These are phyloP conservation scores for Alternaria gansuensis DNA, from an alignment of 2,329 filamentous ascomycete genomes.

Conservation along the genomic window DNA sequence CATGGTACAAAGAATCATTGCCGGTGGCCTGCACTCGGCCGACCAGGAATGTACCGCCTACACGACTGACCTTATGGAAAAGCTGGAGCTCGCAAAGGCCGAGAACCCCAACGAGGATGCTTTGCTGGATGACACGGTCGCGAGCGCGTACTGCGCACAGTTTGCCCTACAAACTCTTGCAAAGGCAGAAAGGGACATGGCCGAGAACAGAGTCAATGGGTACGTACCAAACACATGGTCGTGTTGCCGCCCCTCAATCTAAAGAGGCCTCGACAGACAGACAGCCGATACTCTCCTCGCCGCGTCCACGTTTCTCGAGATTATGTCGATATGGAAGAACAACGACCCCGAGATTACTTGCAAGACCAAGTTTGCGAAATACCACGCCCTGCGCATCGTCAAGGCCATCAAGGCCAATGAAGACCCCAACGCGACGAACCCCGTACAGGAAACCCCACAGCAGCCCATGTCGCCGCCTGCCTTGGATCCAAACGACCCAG, in stretches of 20 bases:
- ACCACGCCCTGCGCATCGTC: slow-evolving; percentile 88
- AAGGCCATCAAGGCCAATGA: slow-evolving; percentile 90
- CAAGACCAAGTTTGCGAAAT: slow-evolving; percentile 97
- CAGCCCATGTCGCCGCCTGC: slow-evolving; percentile 50
- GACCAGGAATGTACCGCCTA: slow-evolving; percentile 82
- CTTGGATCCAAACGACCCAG: slow-evolving; percentile 71
- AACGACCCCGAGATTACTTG: slow-evolving; percentile 77
- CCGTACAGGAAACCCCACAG: slow-evolving; percentile 65
- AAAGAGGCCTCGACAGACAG: slow-evolving; percentile 64
- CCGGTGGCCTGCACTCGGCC: slow-evolving; percentile 77
- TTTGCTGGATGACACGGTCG: slow-evolving; percentile 83
- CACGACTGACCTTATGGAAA: slow-evolving; percentile 87
- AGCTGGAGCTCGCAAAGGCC: slow-evolving; percentile 81
- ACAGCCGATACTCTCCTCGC: slow-evolving; percentile 95
- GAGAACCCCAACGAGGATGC: slow-evolving; percentile 81
- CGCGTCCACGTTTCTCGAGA: slow-evolving; percentile 88
- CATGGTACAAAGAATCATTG: slow-evolving; percentile 90
- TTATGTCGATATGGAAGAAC: slow-evolving; percentile 82
- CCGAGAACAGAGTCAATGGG: slow-evolving; percentile 84
- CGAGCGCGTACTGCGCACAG: slow-evolving; percentile 91
- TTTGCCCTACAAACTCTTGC: slow-evolving; percentile 90
- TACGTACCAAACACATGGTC: slow-evolving; percentile 49
- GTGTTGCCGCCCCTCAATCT: slow-evolving; percentile 2
- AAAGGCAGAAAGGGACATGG: slow-evolving; percentile 81
- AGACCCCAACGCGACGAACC: slow-evolving; percentile 92